Evolutionary conservation across 768 basidiomycete species (phyloP).

Genomic region (Lentinula lateritia): DNA sequence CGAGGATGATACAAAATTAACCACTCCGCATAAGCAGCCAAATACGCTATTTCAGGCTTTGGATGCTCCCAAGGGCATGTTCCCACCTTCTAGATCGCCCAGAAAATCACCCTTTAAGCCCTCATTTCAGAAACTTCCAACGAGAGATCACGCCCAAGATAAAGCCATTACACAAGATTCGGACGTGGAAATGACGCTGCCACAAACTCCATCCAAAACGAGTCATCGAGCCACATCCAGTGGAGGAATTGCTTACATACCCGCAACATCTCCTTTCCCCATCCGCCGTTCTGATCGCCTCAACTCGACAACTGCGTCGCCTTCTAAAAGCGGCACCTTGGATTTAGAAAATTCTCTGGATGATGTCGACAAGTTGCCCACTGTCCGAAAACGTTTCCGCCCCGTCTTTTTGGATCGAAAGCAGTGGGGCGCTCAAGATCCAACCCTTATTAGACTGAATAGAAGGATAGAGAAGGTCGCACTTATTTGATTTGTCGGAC

Average conservation of each 20-base stretch:
- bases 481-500: background rate
- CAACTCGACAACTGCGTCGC: background rate
- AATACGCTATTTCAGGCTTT: no score
- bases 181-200: background rate
- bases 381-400: slow-evolving; percentile 4
- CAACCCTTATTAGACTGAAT: background rate
- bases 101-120: background rate
- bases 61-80: background rate
- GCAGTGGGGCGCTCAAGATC: slow-evolving; percentile 7
- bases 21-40: background rate
- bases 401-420: slow-evolving; percentile 8
- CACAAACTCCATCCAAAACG: background rate
- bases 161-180: background rate
- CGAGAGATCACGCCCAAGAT: background rate
- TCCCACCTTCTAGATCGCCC: background rate
- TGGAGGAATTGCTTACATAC: background rate
- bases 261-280: background rate
- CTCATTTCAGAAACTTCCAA: background rate
- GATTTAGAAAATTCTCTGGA: background rate
- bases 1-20: background rate
- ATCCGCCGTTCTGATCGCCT: background rate
- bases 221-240: background rate
- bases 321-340: background rate
- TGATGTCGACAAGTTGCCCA: background rate
- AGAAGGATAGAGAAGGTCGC: background rate